Percentiles rank a stretch among this genome's conserved stretches.
Evolutionary conservation across 768 basidiomycete species (phyloP).

Genomic region (Jaapia argillacea): DNA sequence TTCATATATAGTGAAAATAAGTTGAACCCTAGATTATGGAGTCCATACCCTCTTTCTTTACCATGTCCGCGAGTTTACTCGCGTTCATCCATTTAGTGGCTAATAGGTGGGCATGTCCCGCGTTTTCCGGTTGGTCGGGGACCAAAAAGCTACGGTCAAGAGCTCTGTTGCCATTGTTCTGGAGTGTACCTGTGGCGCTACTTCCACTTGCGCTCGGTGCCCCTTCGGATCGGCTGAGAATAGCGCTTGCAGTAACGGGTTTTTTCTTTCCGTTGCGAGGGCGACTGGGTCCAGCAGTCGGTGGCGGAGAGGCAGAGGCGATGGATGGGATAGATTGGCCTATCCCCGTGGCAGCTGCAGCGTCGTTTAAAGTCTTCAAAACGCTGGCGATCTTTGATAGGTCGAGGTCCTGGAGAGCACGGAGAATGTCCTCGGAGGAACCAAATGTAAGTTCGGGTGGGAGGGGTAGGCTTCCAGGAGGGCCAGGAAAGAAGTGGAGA

Average conservation of each 20-base stretch:
- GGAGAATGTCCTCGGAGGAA: constrained; percentile 67
- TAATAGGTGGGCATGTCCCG: constrained; percentile 31
- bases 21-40: neutral
- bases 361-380: constrained; percentile 55
- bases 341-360: constrained; percentile 32
- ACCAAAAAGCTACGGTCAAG: constrained; percentile 2
- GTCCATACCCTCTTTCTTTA: constrained; percentile 51
- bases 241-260: constrained; percentile 31
- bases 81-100: constrained; percentile 76
- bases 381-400: constrained; percentile 60
- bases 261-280: constrained; percentile 32
- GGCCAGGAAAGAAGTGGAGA: constrained; percentile 6
- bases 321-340: constrained; percentile 5
- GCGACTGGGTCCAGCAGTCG: constrained; percentile 20
- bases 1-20: constrained; percentile 3
- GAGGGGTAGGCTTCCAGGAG: constrained; percentile 1
- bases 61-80: constrained; percentile 57
- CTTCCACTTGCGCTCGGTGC: no score
- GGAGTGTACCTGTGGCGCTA: constrained; percentile 1
- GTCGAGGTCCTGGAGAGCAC: constrained; percentile 64
- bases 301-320: constrained; percentile 10
- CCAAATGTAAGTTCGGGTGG: constrained; percentile 30
- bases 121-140: constrained; percentile 1
- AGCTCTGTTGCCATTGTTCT: neutral
- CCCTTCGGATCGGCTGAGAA: constrained; percentile 26